Evolutionary conservation across 768 basidiomycete genomes (phyloP).

Genomic region (Leccinum arenicola): DNA sequence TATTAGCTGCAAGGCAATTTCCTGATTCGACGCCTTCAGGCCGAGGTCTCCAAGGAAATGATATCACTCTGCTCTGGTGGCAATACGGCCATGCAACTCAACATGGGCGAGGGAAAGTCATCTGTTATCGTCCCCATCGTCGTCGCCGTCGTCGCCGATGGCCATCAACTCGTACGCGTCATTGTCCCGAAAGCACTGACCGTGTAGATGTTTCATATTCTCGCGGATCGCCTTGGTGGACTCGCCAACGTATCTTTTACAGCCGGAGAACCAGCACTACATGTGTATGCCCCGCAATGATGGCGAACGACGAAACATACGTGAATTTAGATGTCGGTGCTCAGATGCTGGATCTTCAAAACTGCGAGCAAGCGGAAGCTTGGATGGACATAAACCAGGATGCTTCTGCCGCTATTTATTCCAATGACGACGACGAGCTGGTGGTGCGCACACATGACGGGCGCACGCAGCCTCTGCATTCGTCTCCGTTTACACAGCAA

Average conservation of each 20-base stretch:
- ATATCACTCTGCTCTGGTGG: slow-evolving; percentile 22
- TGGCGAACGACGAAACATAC: neutral
- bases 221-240: slow-evolving; percentile 29
- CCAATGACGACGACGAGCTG: slow-evolving; percentile 28
- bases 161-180: slow-evolving; percentile 27
- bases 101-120: slow-evolving; percentile 22
- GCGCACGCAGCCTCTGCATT: slow-evolving; percentile 13
- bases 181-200: slow-evolving; percentile 25
- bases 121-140: slow-evolving; percentile 37
- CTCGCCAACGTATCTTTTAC: slow-evolving; percentile 32
- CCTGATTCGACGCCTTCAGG: slow-evolving; percentile 12
- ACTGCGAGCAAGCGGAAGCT: slow-evolving; percentile 33
- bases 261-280: slow-evolving; percentile 16
- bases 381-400: slow-evolving; percentile 36
- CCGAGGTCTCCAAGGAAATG: slow-evolving; percentile 31
- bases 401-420: slow-evolving; percentile 25
- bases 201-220: slow-evolving; percentile 32
- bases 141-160: slow-evolving; percentile 25
- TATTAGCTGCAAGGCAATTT: slow-evolving; percentile 27
- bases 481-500: slow-evolving; percentile 28
- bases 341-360: slow-evolving; percentile 50
- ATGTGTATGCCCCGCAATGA: neutral
- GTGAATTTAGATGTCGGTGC: slow-evolving; percentile 47
- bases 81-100: slow-evolving; percentile 45
- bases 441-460: slow-evolving; percentile 24